Evolutionary conservation across 164 flowering plant genomes (phyloP).

Genomic region (Paratinospora sagittata): DNA sequence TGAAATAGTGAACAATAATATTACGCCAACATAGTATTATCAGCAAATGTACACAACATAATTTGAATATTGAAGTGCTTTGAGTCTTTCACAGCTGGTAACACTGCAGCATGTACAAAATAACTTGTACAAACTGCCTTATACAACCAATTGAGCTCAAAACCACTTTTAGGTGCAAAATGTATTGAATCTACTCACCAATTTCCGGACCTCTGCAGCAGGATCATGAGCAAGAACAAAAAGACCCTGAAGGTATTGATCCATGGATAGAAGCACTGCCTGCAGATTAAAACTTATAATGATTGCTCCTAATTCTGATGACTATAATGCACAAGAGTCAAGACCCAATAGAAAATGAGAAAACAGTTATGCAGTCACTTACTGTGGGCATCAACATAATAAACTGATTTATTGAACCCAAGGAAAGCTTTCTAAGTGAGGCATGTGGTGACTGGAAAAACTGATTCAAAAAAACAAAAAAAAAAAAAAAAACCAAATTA

Average conservation of each 20-base stretch:
- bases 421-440: constrained; percentile 76
- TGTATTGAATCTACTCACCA: constrained; percentile 45
- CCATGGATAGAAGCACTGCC: constrained; percentile 80
- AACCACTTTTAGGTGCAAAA: background rate
- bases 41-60: no score
- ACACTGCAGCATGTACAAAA: no score
- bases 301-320: background rate
- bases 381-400: constrained; percentile 95
- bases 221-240: constrained; percentile 84
- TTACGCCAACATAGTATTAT: no score
- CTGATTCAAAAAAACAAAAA: constrained; percentile 34
- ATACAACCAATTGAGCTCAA: no score
- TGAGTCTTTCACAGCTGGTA: no score
- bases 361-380: constrained; percentile 30
- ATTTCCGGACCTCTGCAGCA: constrained; percentile 80
- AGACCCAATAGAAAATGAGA: background rate
- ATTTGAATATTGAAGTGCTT: no score
- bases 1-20: no score
- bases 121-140: no score
- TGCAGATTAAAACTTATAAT: constrained; percentile 23
- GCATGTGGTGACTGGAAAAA: constrained; percentile 89
- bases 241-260: constrained; percentile 91
- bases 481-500: background rate
- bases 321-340: constrained; percentile 1
- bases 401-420: constrained; percentile 85